Conservation (phyloP, 495 filamentous ascomycete species). For the Jackrogersella minutella region DNA sequence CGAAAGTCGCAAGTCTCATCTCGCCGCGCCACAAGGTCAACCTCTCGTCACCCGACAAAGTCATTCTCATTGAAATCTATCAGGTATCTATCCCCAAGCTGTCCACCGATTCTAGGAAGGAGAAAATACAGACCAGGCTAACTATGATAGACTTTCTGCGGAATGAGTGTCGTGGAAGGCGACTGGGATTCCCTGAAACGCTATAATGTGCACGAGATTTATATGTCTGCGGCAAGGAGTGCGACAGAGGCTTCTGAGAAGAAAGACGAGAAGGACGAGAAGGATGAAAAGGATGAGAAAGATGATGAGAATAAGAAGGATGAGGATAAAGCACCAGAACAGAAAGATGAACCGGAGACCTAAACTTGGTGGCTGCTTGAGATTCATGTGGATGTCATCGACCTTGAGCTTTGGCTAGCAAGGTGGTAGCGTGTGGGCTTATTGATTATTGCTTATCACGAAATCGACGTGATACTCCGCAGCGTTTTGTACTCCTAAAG, state of each 20-base stretch:
- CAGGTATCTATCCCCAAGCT: slow-evolving; percentile 79
- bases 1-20: slow-evolving; percentile 71
- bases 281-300: background rate
- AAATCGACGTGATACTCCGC: no score
- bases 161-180: slow-evolving; percentile 59
- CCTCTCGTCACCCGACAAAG: slow-evolving; percentile 78
- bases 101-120: background rate
- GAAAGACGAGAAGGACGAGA: background rate
- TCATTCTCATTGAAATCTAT: slow-evolving; percentile 89
- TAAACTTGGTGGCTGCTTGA: no score
- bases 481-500: no score
- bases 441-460: no score
- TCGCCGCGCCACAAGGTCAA: slow-evolving; percentile 77
- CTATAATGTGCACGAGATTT: slow-evolving; percentile 59
- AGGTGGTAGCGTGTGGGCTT: no score
- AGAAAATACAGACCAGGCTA: background rate
- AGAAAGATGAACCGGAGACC: background rate
- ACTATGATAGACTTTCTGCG: slow-evolving; percentile 49
- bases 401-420: no score
- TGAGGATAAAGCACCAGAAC: no score
- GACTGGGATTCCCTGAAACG: slow-evolving; percentile 59
- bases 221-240: slow-evolving; percentile 43
- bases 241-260: background rate
- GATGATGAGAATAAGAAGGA: background rate
- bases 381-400: no score